phyloP scores from a whole-genome alignment of 1,284 basidiomycete species.

The Retiboletus flavoniger region DNA sequence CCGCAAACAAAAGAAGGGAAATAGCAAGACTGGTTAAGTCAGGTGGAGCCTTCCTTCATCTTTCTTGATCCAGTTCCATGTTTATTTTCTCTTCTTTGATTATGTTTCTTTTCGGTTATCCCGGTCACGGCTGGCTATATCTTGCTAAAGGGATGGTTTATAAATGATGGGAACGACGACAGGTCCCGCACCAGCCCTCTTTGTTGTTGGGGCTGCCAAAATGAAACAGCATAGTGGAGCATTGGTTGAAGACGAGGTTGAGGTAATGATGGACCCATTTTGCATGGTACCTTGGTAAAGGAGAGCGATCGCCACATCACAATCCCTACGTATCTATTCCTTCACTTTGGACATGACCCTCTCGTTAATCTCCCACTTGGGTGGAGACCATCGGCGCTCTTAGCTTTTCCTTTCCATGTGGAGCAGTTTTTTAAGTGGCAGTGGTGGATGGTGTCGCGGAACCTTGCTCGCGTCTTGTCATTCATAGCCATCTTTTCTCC shows the following conservation, averaged over 20 bases:
- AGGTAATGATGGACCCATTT: conserved; percentile 23
- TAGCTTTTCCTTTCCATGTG: conserved; percentile 6
- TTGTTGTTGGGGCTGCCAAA: conserved; percentile 9
- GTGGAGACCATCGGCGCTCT: conserved; percentile 5
- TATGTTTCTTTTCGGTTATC: conserved; percentile 28
- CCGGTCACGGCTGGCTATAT: conserved; percentile 28
- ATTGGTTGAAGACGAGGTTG: conserved; percentile 12
- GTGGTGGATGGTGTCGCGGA: conserved; percentile 8
- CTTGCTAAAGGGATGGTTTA: conserved; percentile 27
- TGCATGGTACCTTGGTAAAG: conserved; percentile 23
- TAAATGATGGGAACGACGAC: conserved; percentile 20
- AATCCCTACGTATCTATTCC: conserved; percentile 36
- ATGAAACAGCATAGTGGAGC: conserved; percentile 12
- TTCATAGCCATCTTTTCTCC: conserved; percentile 2
- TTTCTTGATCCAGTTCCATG: conserved; percentile 25
- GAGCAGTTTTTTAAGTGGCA: background rate
- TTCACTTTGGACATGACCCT: conserved; percentile 30
- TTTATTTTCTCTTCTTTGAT: conserved; percentile 32
- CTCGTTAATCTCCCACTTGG: conserved; percentile 18
- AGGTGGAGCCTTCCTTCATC: conserved; percentile 28
- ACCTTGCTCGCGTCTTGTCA: conserved; percentile 9
- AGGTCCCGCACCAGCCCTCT: conserved; percentile 10
- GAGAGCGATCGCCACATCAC: conserved; percentile 24
- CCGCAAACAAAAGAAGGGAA: conserved; percentile 81
- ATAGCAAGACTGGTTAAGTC: conserved; percentile 63